These are phyloP conservation scores for Angophora floribunda DNA, from an alignment of 345 rosid genomes.

Conservation along the genomic window DNA sequence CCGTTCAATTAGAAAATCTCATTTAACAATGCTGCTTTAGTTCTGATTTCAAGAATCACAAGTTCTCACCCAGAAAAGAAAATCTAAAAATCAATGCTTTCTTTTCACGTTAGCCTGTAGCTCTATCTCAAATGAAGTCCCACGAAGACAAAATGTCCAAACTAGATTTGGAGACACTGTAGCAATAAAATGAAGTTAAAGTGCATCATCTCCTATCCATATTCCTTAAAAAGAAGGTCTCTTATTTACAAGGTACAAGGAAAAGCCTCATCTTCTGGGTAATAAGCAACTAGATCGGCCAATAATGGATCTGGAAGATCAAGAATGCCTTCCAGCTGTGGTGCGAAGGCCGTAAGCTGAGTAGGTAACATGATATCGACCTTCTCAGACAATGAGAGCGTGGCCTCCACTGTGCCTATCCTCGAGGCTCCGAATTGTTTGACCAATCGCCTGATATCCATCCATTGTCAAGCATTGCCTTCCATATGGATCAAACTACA, in stretches of 20 bases:
- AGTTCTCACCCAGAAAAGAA: neutral
- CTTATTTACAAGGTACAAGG: constrained; percentile 13
- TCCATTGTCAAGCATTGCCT: constrained; percentile 74
- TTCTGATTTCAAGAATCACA: neutral
- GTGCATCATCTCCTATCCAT: neutral
- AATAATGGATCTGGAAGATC: constrained; percentile 34
- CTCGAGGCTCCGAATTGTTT: constrained; percentile 31
- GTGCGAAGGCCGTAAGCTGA: constrained; percentile 86
- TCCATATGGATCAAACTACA: constrained; percentile 86
- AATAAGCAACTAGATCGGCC: constrained; percentile 49
- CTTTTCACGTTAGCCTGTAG: neutral
- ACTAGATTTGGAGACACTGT: neutral
- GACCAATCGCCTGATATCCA: constrained; percentile 63
- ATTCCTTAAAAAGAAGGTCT: constrained; percentile 29
- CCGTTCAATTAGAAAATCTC: neutral
- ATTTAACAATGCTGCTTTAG: neutral
- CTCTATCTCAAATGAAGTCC: neutral
- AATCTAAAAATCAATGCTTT: neutral
- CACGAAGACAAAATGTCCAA: neutral
- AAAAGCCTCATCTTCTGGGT: constrained; percentile 67
- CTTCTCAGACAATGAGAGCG: constrained; percentile 80
- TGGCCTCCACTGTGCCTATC: constrained; percentile 43
- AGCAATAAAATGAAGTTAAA: neutral
- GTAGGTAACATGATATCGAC: constrained; percentile 74
- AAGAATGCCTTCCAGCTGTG: constrained; percentile 65